These are phyloP conservation scores for Prunus dulcis DNA, from an alignment of 306 rosid species.

Conservation along the genomic window DNA sequence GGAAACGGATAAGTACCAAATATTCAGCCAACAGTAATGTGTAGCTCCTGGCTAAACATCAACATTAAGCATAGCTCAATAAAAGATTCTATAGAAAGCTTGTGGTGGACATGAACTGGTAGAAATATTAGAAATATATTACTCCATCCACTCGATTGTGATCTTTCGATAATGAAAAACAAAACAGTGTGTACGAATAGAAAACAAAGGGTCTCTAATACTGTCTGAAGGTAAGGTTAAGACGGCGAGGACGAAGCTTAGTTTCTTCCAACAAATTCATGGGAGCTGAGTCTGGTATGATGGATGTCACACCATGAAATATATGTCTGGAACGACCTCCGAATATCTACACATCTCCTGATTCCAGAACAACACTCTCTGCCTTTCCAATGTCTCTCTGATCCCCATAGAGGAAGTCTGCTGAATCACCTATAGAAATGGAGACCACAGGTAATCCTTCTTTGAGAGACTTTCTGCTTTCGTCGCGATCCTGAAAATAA, in stretches of 20 bases:
- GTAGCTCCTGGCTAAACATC: too few species aligned
- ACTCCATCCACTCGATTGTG: not conserved
- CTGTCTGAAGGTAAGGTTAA: slow-evolving; percentile 71
- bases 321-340: slow-evolving; percentile 63
- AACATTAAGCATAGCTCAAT: not conserved
- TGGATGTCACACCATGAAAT: slow-evolving; percentile 63
- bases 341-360: slow-evolving; percentile 70
- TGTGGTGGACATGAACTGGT: not conserved
- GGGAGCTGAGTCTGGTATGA: slow-evolving; percentile 59
- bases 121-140: not conserved
- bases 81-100: not conserved
- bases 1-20: too few species aligned
- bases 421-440: slow-evolving; percentile 67
- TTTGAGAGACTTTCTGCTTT: slow-evolving; percentile 46
- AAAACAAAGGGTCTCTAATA: not conserved
- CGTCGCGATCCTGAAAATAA: slow-evolving; percentile 57
- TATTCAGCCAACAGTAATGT: too few species aligned
- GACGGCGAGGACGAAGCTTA: slow-evolving; percentile 49
- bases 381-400: slow-evolving; percentile 43
- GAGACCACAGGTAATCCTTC: slow-evolving; percentile 67
- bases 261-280: slow-evolving; percentile 31
- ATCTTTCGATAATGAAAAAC: slow-evolving; percentile 1
- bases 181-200: not conserved
- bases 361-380: slow-evolving; percentile 44
- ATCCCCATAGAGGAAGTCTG: slow-evolving; percentile 67